Conservation (phyloP, 2,329 filamentous ascomycete species). For the Xylariaceae sp. region DNA sequence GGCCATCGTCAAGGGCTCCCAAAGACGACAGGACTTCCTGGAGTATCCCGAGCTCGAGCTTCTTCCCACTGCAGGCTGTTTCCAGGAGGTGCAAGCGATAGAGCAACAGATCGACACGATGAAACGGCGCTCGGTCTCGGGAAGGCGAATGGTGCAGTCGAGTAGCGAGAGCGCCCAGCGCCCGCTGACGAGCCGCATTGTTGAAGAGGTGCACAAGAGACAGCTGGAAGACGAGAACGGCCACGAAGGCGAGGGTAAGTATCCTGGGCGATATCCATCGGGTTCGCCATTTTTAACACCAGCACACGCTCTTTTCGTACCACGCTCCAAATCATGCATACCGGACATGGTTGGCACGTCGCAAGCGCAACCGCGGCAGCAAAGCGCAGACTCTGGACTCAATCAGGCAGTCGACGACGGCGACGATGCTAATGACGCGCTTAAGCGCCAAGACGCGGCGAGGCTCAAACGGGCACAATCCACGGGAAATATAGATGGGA, state of each 20-base stretch:
- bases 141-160: constrained; percentile 17
- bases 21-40: constrained; percentile 16
- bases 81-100: constrained; percentile 30
- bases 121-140: constrained; percentile 31
- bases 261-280: not conserved
- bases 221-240: constrained; percentile 11
- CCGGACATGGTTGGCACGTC: constrained; percentile 13
- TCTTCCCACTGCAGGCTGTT: constrained; percentile 28
- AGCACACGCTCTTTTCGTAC: constrained; percentile 3
- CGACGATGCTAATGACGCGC: constrained; percentile 4
- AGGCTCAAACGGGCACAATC: constrained; percentile 15
- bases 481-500: constrained; percentile 13
- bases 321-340: constrained; percentile 13
- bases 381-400: constrained; percentile 26
- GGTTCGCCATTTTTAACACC: constrained; percentile 10
- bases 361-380: constrained; percentile 18
- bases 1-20: constrained; percentile 3
- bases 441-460: not conserved
- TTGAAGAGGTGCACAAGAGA: constrained; percentile 25
- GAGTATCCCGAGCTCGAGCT: constrained; percentile 35
- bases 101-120: constrained; percentile 29
- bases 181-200: constrained; percentile 21
- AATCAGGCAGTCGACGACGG: constrained; percentile 26
- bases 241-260: constrained; percentile 7
- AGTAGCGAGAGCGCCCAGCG: constrained; percentile 16